Percentiles rank a stretch among this genome's conserved stretches.
These are phyloP conservation scores for Sarcocystis neurona DNA, from an alignment of 169 alveolate genomes.

Conservation along the genomic window DNA sequence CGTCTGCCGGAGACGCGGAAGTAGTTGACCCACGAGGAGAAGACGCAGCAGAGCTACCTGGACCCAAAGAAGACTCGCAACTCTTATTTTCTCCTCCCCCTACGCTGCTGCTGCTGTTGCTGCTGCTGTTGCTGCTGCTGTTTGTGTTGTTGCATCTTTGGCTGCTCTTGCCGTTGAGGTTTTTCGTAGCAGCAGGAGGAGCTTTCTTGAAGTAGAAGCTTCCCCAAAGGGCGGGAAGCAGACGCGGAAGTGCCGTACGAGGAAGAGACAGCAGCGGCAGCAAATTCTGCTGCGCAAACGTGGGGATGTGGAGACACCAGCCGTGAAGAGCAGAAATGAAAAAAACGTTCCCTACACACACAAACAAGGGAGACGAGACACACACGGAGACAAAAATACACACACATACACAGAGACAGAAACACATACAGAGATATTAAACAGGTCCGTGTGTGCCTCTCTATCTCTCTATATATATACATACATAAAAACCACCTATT, in stretches of 20 bases:
- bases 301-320: slow-evolving; percentile 46
- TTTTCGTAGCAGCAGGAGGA: no score
- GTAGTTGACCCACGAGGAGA: not conserved
- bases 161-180: no score
- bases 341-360: slow-evolving; percentile 29
- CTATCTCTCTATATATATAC: no score
- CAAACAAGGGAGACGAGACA: not conserved
- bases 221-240: slow-evolving; percentile 52
- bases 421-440: no score
- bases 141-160: no score
- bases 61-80: no score
- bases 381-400: not conserved
- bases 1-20: not conserved
- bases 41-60: not conserved
- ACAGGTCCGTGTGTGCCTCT: no score
- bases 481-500: no score
- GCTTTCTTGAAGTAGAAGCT: slow-evolving; percentile 36
- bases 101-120: no score
- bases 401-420: not conserved
- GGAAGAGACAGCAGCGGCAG: slow-evolving; percentile 29
- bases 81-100: no score
- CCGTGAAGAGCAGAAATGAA: slow-evolving; percentile 59
- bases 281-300: slow-evolving; percentile 14
- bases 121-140: no score
- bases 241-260: not conserved